phyloP scores from a whole-genome alignment of 2,329 filamentous ascomycete genomes.

The Aspergillus hiratsukae region DNA sequence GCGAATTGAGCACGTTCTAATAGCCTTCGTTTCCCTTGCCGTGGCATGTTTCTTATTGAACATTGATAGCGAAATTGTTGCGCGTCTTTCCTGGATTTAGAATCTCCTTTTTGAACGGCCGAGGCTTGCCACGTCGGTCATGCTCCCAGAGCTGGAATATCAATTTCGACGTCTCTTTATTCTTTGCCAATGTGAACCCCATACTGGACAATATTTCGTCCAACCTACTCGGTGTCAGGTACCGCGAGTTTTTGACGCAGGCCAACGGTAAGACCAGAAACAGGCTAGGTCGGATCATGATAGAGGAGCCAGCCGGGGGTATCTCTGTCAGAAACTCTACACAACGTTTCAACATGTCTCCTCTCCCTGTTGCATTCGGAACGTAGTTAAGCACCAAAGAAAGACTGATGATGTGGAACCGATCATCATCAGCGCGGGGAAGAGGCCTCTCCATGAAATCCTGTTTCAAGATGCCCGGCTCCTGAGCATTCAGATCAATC shows the following conservation, averaged over 20 bases:
- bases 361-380: conserved; percentile 67
- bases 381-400: conserved; percentile 95
- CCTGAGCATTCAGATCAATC: conserved; percentile 88
- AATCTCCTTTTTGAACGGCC: conserved; percentile 65
- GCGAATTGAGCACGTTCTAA: conserved; percentile 26
- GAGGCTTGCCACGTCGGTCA: conserved; percentile 23
- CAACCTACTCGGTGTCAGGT: conserved; percentile 69
- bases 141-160: conserved; percentile 83
- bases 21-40: neutral
- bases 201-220: conserved; percentile 69
- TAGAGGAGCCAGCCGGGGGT: conserved; percentile 14
- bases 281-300: conserved; percentile 49
- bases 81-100: conserved; percentile 68
- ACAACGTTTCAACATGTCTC: conserved; percentile 79
- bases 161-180: conserved; percentile 76
- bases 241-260: conserved; percentile 85
- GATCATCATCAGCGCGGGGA: conserved; percentile 55
- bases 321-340: conserved; percentile 59
- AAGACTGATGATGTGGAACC: conserved; percentile 85
- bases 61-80: conserved; percentile 86
- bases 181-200: conserved; percentile 63
- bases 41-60: conserved; percentile 37
- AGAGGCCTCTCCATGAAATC: conserved; percentile 90
- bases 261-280: conserved; percentile 88
- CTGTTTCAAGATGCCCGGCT: conserved; percentile 70